Evolutionary conservation across 352 stramenopile genomes (phyloP).

Genomic region (Phytopythium helicoides): DNA sequence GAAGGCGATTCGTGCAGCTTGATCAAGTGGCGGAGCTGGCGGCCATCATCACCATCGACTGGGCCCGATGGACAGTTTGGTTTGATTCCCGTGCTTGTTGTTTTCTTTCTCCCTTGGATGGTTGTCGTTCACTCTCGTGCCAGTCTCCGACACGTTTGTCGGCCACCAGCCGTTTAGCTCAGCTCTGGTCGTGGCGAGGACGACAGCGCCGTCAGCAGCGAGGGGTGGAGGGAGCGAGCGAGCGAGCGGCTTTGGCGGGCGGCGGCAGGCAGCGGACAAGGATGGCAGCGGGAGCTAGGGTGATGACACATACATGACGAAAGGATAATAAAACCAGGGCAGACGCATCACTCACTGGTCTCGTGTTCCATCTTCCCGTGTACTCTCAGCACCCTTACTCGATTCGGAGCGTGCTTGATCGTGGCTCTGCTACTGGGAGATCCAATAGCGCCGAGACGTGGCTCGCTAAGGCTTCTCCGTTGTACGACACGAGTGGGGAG

Average conservation of each 20-base stretch:
- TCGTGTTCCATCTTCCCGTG: too few species aligned
- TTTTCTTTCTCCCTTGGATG: constrained; percentile 2
- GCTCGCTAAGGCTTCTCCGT: constrained; percentile 71
- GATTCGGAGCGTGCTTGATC: constrained; percentile 5
- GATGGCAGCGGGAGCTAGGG: not conserved
- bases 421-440: constrained; percentile 27
- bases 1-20: too few species aligned
- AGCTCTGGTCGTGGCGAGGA: not conserved
- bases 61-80: not conserved
- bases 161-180: too few species aligned
- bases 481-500: constrained; percentile 85
- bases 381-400: not conserved
- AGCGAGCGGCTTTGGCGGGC: constrained; percentile 7
- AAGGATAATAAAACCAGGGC: constrained; percentile 1
- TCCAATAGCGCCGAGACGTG: constrained; percentile 22
- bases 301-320: not conserved
- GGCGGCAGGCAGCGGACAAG: not conserved
- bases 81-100: constrained; percentile 7
- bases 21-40: too few species aligned
- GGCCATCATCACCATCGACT: not conserved
- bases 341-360: constrained; percentile 11
- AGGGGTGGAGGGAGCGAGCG: constrained; percentile 4
- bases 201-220: not conserved
- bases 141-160: constrained; percentile 1
- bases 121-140: constrained; percentile 7